These are phyloP conservation scores for Teratosphaeria nubilosa DNA, from an alignment of 2,329 filamentous ascomycete genomes.

Conservation along the genomic window DNA sequence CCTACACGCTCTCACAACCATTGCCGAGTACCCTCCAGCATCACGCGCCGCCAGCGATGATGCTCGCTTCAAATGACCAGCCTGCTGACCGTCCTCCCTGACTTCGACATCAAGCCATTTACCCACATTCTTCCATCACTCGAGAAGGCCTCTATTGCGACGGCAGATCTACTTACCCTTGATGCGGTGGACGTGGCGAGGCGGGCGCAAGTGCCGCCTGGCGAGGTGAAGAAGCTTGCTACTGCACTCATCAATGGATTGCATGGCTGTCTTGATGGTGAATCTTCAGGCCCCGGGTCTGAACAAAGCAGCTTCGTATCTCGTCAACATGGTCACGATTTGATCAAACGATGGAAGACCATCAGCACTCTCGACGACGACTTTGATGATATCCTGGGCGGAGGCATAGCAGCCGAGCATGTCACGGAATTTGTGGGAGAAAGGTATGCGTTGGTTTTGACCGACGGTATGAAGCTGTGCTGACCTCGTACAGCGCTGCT, in stretches of 20 bases:
- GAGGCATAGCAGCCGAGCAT: conserved; percentile 70
- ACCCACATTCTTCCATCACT: conserved; percentile 67
- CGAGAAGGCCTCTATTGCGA: conserved; percentile 67
- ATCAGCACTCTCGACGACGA: conserved; percentile 73
- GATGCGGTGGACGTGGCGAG: conserved; percentile 75
- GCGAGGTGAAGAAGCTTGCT: conserved; percentile 67
- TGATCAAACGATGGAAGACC: conserved; percentile 39
- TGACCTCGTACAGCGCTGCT: conserved; percentile 49
- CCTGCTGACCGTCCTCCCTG: conserved; percentile 70
- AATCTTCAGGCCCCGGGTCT: not conserved
- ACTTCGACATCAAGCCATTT: conserved; percentile 63
- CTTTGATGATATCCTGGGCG: conserved; percentile 62
- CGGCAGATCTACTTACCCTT: conserved; percentile 74
- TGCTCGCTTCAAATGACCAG: conserved; percentile 59
- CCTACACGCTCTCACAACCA: not conserved
- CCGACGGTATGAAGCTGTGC: not conserved
- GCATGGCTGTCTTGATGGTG: conserved; percentile 29
- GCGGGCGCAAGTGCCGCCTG: conserved; percentile 69
- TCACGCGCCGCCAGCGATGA: conserved; percentile 12
- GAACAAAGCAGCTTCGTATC: not conserved
- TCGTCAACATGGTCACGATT: conserved; percentile 25
- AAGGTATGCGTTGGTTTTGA: conserved; percentile 44
- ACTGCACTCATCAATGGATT: conserved; percentile 57
- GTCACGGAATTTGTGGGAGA: conserved; percentile 88
- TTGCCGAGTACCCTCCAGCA: conserved; percentile 1